Conservation (phyloP, 140 eudicot species). For the Ambrosia hybrid region DNA sequence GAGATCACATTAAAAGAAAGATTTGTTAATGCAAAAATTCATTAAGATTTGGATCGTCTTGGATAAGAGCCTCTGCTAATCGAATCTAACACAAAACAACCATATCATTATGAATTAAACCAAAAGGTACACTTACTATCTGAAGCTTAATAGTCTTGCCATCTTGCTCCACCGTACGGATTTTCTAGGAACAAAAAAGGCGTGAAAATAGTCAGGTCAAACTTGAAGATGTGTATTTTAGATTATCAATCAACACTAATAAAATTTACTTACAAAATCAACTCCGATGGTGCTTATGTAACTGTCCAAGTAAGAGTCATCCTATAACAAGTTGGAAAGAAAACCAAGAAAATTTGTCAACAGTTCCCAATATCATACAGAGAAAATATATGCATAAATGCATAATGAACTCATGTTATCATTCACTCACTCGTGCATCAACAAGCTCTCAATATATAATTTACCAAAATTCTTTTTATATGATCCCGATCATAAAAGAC, state of each 20-base stretch:
- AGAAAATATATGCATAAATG: not conserved
- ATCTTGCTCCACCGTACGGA: conserved; percentile 79
- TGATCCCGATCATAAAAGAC: not conserved
- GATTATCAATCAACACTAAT: conserved; percentile 1
- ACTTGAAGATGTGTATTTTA: not conserved
- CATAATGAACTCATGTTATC: conserved; percentile 1
- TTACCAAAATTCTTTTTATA: not conserved
- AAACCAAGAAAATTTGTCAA: not conserved
- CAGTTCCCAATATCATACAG: not conserved
- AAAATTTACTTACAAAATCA: conserved; percentile 58
- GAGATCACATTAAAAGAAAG: conserved; percentile 16
- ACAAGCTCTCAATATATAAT: not conserved
- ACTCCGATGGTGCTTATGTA: conserved; percentile 68
- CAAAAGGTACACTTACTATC: conserved; percentile 45
- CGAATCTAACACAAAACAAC: not conserved
- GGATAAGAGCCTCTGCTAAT: not conserved
- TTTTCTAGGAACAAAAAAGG: conserved; percentile 40
- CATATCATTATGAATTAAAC: not conserved
- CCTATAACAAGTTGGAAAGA: conserved; percentile 30
- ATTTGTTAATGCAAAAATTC: not conserved
- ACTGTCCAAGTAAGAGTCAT: conserved; percentile 59
- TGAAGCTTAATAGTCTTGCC: conserved; percentile 71
- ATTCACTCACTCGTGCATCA: not conserved
- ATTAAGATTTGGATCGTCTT: not conserved
- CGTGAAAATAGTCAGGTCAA: not conserved